Evolutionary conservation across 495 filamentous ascomycete genomes (phyloP), one percentile per base, ranked within the genome.

Genomic region (Neurospora sp.): DNA sequence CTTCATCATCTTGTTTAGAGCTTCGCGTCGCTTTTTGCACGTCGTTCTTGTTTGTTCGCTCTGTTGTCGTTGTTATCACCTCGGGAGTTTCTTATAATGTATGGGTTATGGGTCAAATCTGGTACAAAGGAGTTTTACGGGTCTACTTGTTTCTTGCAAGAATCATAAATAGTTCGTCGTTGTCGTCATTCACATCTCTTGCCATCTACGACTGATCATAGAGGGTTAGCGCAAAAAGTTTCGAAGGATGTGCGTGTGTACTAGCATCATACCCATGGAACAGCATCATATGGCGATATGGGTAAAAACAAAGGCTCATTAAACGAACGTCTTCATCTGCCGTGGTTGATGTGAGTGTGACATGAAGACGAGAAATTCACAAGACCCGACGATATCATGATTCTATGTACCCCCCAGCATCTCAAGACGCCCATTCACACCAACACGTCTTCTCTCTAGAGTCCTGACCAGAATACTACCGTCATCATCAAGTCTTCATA

Each of bases 101-200:
- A 66, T 66, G 31, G 72, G 71, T 73, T 54, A 46, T 62, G 18
- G 70, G 41, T 18, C 40, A 46, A 48, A 72, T 66, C 39, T 35
- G 39, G 70, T 27, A 54, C 70, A 46, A 66, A 31, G 70, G 70
- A 72, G 70, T 72, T 70, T 70, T 72, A 48, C 35, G 41, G 31
- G 70, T 42, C 31, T 71, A 71, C 40, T 62, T 72, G 27, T 35
- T 48, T 62, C 54, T 66, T 27, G 54, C 54, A 35, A 66, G 54
- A 66, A 37, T 66, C 54, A 66, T 66, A 66, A 66, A 66, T 66
- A 59, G 48, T 59, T 59, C 48, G 48, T 59, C 23, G 20, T 59
- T 59, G 48, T 59, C 20, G 48, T 59, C 20, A 31, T 66, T 66
- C 54, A 66, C 54, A 35, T 66, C 54, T 66, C 54, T 66, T 66